Percentiles rank a stretch among this genome's conserved stretches.
These are phyloP conservation scores for Clavariopsis aquatica DNA, from an alignment of 495 filamentous ascomycete genomes.

Conservation along the genomic window DNA sequence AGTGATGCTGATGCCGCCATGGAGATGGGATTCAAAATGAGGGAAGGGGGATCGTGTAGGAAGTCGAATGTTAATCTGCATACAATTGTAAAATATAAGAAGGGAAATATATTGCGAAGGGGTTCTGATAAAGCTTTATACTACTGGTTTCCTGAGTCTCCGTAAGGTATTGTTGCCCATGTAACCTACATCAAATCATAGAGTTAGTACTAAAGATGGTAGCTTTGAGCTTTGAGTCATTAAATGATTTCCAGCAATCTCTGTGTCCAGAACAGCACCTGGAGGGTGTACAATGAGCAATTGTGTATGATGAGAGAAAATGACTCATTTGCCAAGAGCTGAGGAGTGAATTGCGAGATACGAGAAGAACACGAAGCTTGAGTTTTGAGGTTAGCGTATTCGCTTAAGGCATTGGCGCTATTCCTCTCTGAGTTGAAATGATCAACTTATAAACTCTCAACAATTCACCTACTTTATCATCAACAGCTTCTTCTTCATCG, in stretches of 20 bases:
- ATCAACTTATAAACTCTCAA: no score
- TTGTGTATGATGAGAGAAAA: not conserved
- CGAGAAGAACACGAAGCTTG: no score
- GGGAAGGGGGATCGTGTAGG: not conserved
- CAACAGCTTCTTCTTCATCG: no score
- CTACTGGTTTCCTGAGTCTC: not conserved
- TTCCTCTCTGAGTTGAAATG: no score
- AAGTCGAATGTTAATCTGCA: not conserved
- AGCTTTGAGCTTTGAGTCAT: not conserved
- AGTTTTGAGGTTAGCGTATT: no score
- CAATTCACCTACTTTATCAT: no score
- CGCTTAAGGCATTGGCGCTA: no score
- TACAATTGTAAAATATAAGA: no score
- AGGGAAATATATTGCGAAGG: not conserved
- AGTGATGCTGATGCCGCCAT: constrained; percentile 3
- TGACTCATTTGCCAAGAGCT: constrained; percentile 1
- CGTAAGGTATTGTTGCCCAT: not conserved
- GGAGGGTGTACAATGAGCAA: not conserved
- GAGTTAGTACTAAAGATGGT: not conserved
- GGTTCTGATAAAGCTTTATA: not conserved
- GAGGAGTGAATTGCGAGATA: not conserved
- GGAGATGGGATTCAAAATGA: not conserved
- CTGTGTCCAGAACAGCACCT: not conserved
- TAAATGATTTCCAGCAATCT: not conserved
- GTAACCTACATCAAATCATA: no score